phyloP scores from a whole-genome alignment of 192 early-diverging fungal species.

The Mortierella antarctica region DNA sequence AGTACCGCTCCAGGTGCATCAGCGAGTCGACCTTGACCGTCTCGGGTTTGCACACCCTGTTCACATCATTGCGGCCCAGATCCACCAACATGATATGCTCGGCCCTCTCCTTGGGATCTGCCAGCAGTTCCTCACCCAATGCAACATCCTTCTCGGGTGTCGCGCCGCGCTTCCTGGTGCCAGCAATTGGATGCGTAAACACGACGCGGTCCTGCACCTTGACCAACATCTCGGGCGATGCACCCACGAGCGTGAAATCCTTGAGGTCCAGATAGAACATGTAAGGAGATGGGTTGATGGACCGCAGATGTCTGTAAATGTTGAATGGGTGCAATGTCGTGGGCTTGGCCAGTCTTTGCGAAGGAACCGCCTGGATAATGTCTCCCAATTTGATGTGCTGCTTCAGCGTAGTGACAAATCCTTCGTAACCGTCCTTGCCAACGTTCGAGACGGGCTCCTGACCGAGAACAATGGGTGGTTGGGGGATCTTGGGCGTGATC shows the following conservation, averaged over 20 bases:
- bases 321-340: constrained; percentile 98
- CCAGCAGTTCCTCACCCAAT: constrained; percentile 88
- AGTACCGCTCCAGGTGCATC: constrained; percentile 97
- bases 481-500: constrained; percentile 80
- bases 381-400: constrained; percentile 94
- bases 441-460: constrained; percentile 87
- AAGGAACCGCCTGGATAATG: constrained; percentile 98
- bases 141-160: constrained; percentile 89
- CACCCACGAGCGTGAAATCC: constrained; percentile 95
- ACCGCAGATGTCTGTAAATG: constrained; percentile 94
- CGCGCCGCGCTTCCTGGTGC: constrained; percentile 92
- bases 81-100: constrained; percentile 99
- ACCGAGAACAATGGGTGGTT: constrained; percentile 75
- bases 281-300: constrained; percentile 98
- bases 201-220: constrained; percentile 87
- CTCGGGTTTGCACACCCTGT: constrained; percentile 93
- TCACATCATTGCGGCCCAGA: constrained; percentile 98
- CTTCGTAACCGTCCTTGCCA: constrained; percentile 90
- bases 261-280: constrained; percentile 99
- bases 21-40: constrained; percentile 95
- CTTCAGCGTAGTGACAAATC: constrained; percentile 89
- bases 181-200: constrained; percentile 97
- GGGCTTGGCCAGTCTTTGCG: constrained; percentile 86
- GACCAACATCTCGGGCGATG: constrained; percentile 97
- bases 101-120: constrained; percentile 95